Conservation (phyloP, 768 basidiomycete species). For the Cystofilobasidium macerans region DNA sequence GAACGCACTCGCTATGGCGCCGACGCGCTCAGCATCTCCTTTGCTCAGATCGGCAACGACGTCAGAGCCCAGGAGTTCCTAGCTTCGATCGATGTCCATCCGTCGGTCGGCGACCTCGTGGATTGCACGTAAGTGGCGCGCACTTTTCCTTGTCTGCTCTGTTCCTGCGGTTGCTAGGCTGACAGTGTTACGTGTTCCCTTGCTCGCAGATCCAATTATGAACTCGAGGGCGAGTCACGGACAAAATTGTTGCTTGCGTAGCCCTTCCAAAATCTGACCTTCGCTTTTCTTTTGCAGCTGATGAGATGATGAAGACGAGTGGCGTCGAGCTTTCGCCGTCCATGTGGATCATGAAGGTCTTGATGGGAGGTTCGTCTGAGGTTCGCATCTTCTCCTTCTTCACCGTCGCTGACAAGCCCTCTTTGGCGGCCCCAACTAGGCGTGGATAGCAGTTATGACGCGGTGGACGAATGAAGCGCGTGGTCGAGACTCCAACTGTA, state of each 20-base stretch:
- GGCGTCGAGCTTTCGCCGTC: background rate
- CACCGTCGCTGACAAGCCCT: no score
- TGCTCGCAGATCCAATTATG: background rate
- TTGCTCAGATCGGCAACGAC: conserved; percentile 39
- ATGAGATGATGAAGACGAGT: background rate
- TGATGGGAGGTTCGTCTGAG: no score
- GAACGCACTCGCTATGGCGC: conserved; percentile 33
- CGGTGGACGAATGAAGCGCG: background rate
- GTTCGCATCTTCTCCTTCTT: no score
- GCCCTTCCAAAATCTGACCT: background rate
- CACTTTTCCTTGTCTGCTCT: conserved; percentile 9
- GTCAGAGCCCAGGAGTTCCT: conserved; percentile 38
- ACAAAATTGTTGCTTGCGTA: background rate
- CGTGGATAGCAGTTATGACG: background rate
- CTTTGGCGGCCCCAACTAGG: no score
- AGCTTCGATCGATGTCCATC: conserved; percentile 38
- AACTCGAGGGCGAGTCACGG: conserved; percentile 1
- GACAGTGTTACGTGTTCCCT: background rate
- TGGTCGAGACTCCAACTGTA: background rate
- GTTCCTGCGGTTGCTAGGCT: background rate
- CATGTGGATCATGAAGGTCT: background rate
- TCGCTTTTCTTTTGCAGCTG: background rate
- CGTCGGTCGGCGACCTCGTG: conserved; percentile 36
- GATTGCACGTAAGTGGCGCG: conserved; percentile 33
- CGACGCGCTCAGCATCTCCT: conserved; percentile 37